Conservation (phyloP, 1,139 yeast species). For the Pneumocystis carinii region DNA sequence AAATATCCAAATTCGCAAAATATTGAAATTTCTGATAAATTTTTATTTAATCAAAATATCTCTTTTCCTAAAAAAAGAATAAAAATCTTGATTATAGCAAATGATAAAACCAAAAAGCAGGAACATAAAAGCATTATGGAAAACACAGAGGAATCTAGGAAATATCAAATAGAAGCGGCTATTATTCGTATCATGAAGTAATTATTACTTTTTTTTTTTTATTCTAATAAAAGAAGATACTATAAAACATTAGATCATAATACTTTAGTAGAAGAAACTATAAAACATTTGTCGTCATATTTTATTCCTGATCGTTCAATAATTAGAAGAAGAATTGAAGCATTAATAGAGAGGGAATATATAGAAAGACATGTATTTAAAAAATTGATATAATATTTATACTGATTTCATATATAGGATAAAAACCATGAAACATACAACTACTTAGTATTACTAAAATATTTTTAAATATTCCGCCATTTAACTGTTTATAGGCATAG, state of each 20-base stretch:
- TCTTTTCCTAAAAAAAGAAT: constrained; percentile 57
- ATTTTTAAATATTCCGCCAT: background rate
- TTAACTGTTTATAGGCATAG: background rate
- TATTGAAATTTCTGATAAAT: constrained; percentile 47
- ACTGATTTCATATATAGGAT: constrained; percentile 21
- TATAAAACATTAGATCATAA: constrained; percentile 48
- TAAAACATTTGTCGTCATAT: constrained; percentile 45
- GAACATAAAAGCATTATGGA: constrained; percentile 32
- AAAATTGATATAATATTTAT: constrained; percentile 50
- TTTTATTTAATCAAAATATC: constrained; percentile 56
- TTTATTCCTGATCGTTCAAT: constrained; percentile 55
- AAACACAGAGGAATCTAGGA: constrained; percentile 32
- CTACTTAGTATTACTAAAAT: background rate
- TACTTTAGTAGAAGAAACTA: constrained; percentile 50
- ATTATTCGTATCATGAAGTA: constrained; percentile 72
- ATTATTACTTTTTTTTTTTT: constrained; percentile 5
- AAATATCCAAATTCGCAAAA: constrained; percentile 59
- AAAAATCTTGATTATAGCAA: constrained; percentile 59
- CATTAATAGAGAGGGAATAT: constrained; percentile 69
- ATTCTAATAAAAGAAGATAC: constrained; percentile 21
- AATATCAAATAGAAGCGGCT: constrained; percentile 69
- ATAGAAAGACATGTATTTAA: constrained; percentile 56
- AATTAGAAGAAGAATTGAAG: constrained; percentile 69
- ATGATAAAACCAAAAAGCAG: constrained; percentile 28
- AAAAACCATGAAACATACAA: background rate